These are phyloP conservation scores for Phytopythium litorale DNA, from an alignment of 352 stramenopile genomes.

Conservation along the genomic window DNA sequence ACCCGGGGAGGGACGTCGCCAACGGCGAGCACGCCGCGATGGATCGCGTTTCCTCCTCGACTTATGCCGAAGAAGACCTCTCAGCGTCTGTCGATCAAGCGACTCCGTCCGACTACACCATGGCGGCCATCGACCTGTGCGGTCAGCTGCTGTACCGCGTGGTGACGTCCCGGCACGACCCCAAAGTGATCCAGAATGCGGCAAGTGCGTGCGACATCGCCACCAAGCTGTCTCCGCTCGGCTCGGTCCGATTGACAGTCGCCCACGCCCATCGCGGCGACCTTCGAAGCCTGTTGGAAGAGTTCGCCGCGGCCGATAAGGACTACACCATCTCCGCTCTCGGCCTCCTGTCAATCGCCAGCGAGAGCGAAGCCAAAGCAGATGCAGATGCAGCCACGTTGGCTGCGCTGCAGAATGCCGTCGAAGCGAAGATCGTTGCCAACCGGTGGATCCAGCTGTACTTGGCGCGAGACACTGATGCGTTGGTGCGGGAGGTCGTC, in stretches of 20 bases:
- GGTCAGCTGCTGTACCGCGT: slow-evolving; percentile 32
- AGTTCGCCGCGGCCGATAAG: slow-evolving; percentile 30
- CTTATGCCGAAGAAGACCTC: background rate
- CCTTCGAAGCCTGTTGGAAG: slow-evolving; percentile 40
- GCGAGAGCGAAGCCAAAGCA: slow-evolving; percentile 2
- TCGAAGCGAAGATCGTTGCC: slow-evolving; percentile 37
- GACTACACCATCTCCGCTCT: slow-evolving; percentile 35
- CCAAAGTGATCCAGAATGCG: slow-evolving; percentile 26
- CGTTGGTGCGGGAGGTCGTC: slow-evolving; percentile 34
- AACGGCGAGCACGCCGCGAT: background rate
- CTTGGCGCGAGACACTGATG: slow-evolving; percentile 31
- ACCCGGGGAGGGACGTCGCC: background rate
- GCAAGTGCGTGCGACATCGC: slow-evolving; percentile 42
- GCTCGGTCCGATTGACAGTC: slow-evolving; percentile 24
- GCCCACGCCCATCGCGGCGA: slow-evolving; percentile 49
- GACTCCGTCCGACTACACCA: slow-evolving; percentile 18
- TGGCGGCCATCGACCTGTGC: slow-evolving; percentile 32
- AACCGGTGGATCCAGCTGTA: slow-evolving; percentile 61
- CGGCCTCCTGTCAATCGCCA: slow-evolving; percentile 6
- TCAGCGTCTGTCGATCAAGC: background rate
- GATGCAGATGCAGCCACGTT: slow-evolving; percentile 1
- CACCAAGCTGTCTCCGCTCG: slow-evolving; percentile 24
- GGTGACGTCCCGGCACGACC: slow-evolving; percentile 38
- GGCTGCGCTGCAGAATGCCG: slow-evolving; percentile 10
- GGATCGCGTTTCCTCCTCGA: background rate